Conservation (phyloP, 176 grass and related monocot species). For the Rhynchospora tenuis region DNA sequence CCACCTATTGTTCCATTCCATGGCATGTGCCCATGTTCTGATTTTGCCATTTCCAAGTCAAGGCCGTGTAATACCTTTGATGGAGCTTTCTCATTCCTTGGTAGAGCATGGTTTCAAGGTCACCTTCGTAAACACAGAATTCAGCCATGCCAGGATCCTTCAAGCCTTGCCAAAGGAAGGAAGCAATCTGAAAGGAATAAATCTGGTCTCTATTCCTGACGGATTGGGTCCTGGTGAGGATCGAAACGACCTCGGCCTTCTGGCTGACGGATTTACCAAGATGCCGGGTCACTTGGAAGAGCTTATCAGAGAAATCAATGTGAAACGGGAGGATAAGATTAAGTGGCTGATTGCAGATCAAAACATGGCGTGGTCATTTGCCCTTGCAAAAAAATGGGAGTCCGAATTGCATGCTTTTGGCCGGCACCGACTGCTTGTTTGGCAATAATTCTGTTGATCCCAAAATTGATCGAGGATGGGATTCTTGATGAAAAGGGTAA, state of each 20-base stretch:
- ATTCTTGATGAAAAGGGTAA: constrained; percentile 53
- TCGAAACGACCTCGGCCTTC: constrained; percentile 31
- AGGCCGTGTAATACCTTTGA: constrained; percentile 60
- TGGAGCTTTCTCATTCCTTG: constrained; percentile 71
- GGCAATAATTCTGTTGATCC: constrained; percentile 43
- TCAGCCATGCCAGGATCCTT: constrained; percentile 41
- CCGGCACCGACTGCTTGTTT: constrained; percentile 30
- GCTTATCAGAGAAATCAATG: constrained; percentile 28
- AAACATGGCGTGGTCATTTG: constrained; percentile 62
- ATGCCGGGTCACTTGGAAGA: constrained; percentile 39
- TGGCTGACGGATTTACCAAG: constrained; percentile 17
- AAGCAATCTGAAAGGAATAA: constrained; percentile 16
- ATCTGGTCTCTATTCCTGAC: constrained; percentile 52
- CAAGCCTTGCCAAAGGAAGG: constrained; percentile 20
- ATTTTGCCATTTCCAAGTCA: constrained; percentile 56
- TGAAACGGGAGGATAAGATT: constrained; percentile 23
- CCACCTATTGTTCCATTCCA: not conserved
- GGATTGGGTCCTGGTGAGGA: constrained; percentile 52
- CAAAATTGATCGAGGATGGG: constrained; percentile 38
- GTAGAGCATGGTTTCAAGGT: constrained; percentile 65
- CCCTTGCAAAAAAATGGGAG: constrained; percentile 36
- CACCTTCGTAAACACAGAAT: constrained; percentile 73
- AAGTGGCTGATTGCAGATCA: constrained; percentile 53
- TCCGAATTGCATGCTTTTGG: constrained; percentile 42
- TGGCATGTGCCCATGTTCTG: constrained; percentile 39